phyloP scores from a whole-genome alignment of 257 asterid species.

The Eucommia ulmoides region DNA sequence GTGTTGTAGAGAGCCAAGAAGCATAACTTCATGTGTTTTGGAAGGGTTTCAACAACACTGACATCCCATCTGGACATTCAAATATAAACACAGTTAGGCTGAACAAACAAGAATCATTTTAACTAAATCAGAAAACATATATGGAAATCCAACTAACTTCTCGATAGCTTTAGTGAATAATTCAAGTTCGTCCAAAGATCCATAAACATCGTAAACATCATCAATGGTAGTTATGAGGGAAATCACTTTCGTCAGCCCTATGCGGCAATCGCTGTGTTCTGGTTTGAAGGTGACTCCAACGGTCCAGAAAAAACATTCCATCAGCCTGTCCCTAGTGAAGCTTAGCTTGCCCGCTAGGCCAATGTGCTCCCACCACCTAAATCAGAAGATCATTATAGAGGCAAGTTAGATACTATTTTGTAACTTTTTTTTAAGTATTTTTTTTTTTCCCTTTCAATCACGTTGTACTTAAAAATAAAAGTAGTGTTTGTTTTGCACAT shows the following conservation, averaged over 20 bases:
- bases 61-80: constrained; percentile 28
- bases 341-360: constrained; percentile 22
- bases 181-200: constrained; percentile 37
- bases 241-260: constrained; percentile 13
- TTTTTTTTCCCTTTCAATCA: not conserved
- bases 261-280: constrained; percentile 22
- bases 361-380: constrained; percentile 32
- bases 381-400: not conserved
- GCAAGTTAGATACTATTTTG: not conserved
- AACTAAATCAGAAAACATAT: not conserved
- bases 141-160: constrained; percentile 13
- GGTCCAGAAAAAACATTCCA: constrained; percentile 34
- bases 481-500: too few relatives aligned
- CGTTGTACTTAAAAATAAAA: too few relatives aligned
- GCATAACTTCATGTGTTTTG: constrained; percentile 17
- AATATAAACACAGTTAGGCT: not conserved
- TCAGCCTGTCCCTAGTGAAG: constrained; percentile 35
- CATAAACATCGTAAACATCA: constrained; percentile 40
- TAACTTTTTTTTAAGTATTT: not conserved
- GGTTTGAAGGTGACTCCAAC: constrained; percentile 25
- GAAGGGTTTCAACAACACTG: constrained; percentile 14
- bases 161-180: constrained; percentile 25
- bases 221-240: constrained; percentile 20
- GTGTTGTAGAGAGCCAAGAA: constrained; percentile 16
- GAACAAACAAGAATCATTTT: not conserved